Conservation (phyloP, 1,139 yeast species). For the Protomyces inundatus region DNA sequence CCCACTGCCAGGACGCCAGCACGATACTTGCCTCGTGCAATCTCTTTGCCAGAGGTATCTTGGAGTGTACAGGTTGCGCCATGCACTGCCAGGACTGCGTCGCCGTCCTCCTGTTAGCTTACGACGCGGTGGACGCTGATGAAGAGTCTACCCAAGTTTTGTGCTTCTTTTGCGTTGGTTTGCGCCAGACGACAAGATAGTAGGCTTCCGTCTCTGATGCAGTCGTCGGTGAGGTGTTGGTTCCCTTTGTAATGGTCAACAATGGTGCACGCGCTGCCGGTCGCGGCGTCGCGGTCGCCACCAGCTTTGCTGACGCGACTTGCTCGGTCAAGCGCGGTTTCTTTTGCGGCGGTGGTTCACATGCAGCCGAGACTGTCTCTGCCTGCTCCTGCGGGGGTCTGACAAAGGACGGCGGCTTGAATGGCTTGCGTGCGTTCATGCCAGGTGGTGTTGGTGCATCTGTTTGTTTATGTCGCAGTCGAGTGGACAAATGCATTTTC, state of each 20-base stretch:
- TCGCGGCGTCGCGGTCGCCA: not conserved
- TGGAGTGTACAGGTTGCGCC: slow-evolving; percentile 32
- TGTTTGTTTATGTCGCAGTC: no score
- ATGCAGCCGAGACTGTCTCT: not conserved
- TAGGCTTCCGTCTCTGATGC: not conserved
- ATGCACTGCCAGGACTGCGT: slow-evolving; percentile 52
- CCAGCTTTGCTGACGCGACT: not conserved
- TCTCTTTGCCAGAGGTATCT: slow-evolving; percentile 34
- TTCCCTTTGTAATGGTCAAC: slow-evolving; percentile 5
- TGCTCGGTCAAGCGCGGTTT: not conserved
- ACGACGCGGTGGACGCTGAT: no score
- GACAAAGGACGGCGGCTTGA: not conserved
- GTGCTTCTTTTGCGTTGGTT: slow-evolving; percentile 66
- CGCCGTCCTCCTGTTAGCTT: slow-evolving; percentile 53
- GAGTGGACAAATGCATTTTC: no score
- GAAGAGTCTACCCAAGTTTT: slow-evolving; percentile 61
- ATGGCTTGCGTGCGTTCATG: not conserved
- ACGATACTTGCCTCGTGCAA: slow-evolving; percentile 23
- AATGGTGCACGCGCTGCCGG: not conserved
- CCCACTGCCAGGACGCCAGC: slow-evolving; percentile 38
- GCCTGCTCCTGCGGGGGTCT: not conserved
- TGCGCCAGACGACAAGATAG: slow-evolving; percentile 58
- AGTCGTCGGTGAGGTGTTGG: not conserved
- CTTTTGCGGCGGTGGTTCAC: not conserved
- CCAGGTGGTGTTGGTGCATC: not conserved